Conservation (phyloP, 768 basidiomycete species). For the Lactifluus piperatus region DNA sequence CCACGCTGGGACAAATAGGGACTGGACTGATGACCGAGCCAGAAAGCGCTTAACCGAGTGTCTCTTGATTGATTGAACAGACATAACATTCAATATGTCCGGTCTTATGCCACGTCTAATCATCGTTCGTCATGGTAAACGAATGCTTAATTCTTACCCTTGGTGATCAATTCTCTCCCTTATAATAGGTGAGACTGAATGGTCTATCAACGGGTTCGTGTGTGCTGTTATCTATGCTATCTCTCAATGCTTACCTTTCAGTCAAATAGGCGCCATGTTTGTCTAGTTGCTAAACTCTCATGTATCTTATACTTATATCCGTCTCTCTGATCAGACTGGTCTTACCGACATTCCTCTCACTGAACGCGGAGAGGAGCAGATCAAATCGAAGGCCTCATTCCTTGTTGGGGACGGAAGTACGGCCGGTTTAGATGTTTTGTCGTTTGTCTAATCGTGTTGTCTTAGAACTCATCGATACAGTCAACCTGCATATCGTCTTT, state of each 20-base stretch:
- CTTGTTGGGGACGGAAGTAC: constrained; percentile 74
- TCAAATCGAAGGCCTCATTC: constrained; percentile 50
- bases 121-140: constrained; percentile 42
- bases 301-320: constrained; percentile 2
- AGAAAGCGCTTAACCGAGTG: neutral
- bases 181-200: constrained; percentile 78
- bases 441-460: neutral
- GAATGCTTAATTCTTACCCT: neutral
- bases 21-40: neutral
- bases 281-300: constrained; percentile 19
- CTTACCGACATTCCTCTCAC: constrained; percentile 85
- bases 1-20: constrained; percentile 20
- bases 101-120: constrained; percentile 42
- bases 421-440: constrained; percentile 22
- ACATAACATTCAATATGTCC: neutral
- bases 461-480: constrained; percentile 69
- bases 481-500: constrained; percentile 61
- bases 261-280: constrained; percentile 49
- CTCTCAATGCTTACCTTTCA: neutral
- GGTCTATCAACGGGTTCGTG: constrained; percentile 77
- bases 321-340: constrained; percentile 54
- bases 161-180: neutral
- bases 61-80: too few species aligned
- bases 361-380: constrained; percentile 57
- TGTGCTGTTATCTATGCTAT: neutral